Percentiles rank a stretch among this genome's conserved stretches.
Conservation (phyloP, 768 basidiomycete genomes). For the Leccinellum luteum region DNA sequence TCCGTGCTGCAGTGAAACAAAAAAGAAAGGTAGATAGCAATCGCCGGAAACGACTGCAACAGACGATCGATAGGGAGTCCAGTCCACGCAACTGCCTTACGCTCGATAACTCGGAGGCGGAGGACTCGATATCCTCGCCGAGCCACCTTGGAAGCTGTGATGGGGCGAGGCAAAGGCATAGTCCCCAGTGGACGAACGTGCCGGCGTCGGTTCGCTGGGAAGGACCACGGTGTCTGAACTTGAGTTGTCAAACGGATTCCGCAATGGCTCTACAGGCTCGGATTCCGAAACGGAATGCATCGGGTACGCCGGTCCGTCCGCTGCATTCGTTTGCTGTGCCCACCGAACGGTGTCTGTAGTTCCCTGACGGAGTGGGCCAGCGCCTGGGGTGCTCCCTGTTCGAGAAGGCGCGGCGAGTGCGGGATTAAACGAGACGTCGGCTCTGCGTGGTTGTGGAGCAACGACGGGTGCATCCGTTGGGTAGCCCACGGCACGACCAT, state of each 20-base stretch:
- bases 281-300: conserved; percentile 20
- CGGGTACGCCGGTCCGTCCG: conserved; percentile 24
- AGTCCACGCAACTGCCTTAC: neutral
- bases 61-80: neutral
- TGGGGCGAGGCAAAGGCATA: conserved; percentile 27
- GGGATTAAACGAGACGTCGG: conserved; percentile 14
- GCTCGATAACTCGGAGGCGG: conserved; percentile 23
- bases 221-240: conserved; percentile 19
- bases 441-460: conserved; percentile 48
- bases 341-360: conserved; percentile 31
- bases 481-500: conserved; percentile 49
- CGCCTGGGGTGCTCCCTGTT: conserved; percentile 11
- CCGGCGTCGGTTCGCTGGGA: conserved; percentile 11
- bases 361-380: conserved; percentile 20
- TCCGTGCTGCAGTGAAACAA: neutral
- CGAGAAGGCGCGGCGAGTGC: conserved; percentile 11
- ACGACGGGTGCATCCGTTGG: conserved; percentile 43
- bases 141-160: conserved; percentile 21
- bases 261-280: conserved; percentile 7
- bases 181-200: conserved; percentile 8
- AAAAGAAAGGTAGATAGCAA: neutral
- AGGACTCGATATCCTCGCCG: conserved; percentile 7
- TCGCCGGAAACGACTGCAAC: neutral
- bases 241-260: conserved; percentile 26
- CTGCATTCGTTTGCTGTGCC: conserved; percentile 29